Conservation (phyloP, 2,329 filamentous ascomycete genomes). For the Paecilomyces dactylethromorphus region DNA sequence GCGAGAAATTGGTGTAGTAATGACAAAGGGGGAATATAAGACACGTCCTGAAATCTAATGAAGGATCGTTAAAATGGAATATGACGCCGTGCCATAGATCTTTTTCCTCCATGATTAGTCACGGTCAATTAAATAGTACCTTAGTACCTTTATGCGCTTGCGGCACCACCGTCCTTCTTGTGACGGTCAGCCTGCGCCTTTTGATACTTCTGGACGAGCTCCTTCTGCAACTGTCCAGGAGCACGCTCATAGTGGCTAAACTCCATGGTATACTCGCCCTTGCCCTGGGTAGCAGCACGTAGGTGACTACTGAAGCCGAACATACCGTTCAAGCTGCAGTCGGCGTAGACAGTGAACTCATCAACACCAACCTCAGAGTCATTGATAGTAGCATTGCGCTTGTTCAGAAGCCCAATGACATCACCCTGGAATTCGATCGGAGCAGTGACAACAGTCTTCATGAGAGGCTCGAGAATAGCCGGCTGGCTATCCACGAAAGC, state of each 20-base stretch:
- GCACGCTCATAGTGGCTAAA: conserved; percentile 93
- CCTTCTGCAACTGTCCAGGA: conserved; percentile 77
- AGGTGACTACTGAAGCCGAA: conserved; percentile 93
- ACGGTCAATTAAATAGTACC: neutral
- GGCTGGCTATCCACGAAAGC: conserved; percentile 76
- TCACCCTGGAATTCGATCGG: conserved; percentile 97
- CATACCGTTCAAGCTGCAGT: conserved; percentile 94
- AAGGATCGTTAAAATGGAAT: neutral
- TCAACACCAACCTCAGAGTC: conserved; percentile 92
- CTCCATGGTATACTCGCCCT: conserved; percentile 98
- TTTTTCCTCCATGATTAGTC: neutral
- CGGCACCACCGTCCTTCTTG: conserved; percentile 45
- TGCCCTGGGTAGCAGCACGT: conserved; percentile 89
- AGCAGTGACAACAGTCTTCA: conserved; percentile 96
- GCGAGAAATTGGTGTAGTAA: neutral
- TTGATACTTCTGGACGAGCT: conserved; percentile 61
- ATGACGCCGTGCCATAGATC: neutral
- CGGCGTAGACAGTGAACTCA: conserved; percentile 86
- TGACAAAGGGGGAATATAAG: neutral
- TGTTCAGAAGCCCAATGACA: conserved; percentile 91
- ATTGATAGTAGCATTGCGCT: conserved; percentile 88
- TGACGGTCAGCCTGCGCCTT: conserved; percentile 60
- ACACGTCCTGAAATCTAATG: conserved; percentile 1
- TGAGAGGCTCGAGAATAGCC: conserved; percentile 85
- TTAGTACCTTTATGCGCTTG: neutral